Percentiles rank a stretch among this genome's conserved stretches.
These are phyloP conservation scores for Helenozyma baotianmanensis DNA, from an alignment of 805 yeast genomes.

Conservation along the genomic window DNA sequence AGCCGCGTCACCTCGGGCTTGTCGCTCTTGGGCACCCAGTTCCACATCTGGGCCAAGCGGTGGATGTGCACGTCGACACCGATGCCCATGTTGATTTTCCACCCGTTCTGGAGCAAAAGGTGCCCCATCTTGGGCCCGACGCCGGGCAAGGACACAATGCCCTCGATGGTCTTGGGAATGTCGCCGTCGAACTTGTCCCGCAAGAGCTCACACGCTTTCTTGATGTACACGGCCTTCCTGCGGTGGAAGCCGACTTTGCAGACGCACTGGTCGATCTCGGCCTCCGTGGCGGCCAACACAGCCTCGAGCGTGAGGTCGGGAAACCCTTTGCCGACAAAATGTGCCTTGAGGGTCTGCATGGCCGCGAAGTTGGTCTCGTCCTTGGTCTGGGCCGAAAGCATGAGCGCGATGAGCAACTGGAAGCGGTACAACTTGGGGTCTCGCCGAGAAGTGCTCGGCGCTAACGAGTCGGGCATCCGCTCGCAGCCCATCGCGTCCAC, in stretches of 20 bases:
- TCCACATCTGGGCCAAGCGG: conserved; percentile 73
- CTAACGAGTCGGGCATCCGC: conserved; percentile 43
- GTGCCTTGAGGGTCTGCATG: conserved; percentile 53
- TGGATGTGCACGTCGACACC: conserved; percentile 94
- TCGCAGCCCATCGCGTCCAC: conserved; percentile 90
- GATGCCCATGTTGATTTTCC: conserved; percentile 75
- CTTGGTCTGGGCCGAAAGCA: conserved; percentile 89
- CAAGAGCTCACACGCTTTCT: conserved; percentile 53
- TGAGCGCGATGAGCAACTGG: conserved; percentile 72
- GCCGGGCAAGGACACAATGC: conserved; percentile 71
- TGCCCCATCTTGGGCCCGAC: conserved; percentile 96
- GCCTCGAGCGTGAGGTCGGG: conserved; percentile 57
- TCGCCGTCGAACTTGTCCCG: conserved; percentile 53
- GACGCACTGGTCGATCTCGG: conserved; percentile 61
- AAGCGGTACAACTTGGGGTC: conserved; percentile 50
- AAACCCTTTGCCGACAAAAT: conserved; percentile 36
- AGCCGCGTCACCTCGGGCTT: conserved; percentile 76
- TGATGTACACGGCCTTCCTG: conserved; percentile 69
- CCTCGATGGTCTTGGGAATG: conserved; percentile 66
- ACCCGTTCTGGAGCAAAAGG: conserved; percentile 73
- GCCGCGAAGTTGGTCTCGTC: conserved; percentile 81
- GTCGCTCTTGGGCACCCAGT: conserved; percentile 57
- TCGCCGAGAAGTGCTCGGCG: conserved; percentile 24
- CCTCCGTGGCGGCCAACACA: conserved; percentile 45
- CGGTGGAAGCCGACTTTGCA: conserved; percentile 82